Base-by-base conservation (phyloP, 2,329 filamentous ascomycete genomes). In the Aureobasidium leucospermi region DNA sequence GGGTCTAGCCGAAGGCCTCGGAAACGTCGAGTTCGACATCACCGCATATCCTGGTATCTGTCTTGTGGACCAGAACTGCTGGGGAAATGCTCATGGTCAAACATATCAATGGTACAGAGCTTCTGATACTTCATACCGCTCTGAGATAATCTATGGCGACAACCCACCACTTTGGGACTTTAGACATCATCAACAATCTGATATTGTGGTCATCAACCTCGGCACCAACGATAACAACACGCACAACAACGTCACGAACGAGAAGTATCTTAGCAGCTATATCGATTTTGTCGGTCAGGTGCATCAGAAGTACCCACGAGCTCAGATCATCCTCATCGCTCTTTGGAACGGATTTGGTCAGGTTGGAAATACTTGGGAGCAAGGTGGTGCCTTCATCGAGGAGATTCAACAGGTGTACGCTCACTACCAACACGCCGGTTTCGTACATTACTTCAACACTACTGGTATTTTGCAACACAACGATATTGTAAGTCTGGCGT, bases 391-490 rank as follows among this genome's bases (percentile, higher is more conserved):
- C 16, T 83, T 79, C 64, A 71, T 76, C 57, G 70, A 78, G 32
- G 78, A 84, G 63, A 78, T 83, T 15, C 72, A 76, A 61, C 66
- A 74, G 7, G 78, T 84, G 28, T 77, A 79, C 59, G 67, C 80
- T 48, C 77, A 80, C 65, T 62, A 57, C 34, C 65, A 76, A 60
- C 75, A 76, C 0, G 28, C 43, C 0, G 60, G 62, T 7, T 85
- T 83, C 57, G 80, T 85, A 32, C 78, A 84, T 65, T 83, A 83
- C 64, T 85, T 86, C 71, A 81, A 84, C 65, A 84, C 80, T 0
- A 81, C 77, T 9, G 82, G 82, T 0, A 81, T 85, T 46, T 67
- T 86, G 64, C 80, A 85, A 64, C 81, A 85, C 65, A 85, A 85
- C 63, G 82, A 85, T 65, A 82, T 84, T 61, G 57, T 59, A 13